These are phyloP conservation scores for Nicotiana attenuata DNA, from an alignment of 257 asterid genomes.

Conservation along the genomic window DNA sequence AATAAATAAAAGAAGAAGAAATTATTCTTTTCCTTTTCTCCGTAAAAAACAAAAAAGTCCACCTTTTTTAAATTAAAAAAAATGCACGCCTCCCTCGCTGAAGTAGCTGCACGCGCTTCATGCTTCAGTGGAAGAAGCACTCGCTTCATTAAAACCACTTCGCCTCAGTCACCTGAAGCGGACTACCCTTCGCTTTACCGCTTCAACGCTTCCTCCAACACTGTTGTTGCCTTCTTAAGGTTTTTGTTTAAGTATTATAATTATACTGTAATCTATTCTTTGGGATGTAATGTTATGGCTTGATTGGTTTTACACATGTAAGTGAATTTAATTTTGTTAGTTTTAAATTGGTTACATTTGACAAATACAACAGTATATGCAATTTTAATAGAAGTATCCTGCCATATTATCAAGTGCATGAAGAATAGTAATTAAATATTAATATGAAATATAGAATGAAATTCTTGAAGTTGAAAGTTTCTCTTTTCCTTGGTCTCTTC, in stretches of 20 bases:
- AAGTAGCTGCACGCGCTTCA: too few relatives aligned
- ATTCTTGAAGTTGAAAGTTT: not conserved
- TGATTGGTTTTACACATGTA: not conserved
- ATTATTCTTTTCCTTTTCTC: too few relatives aligned
- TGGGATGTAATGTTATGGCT: not conserved
- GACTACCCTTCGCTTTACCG: too few relatives aligned
- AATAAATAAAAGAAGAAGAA: too few relatives aligned
- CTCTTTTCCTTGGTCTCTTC: not conserved
- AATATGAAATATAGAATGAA: not conserved
- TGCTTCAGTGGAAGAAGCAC: too few relatives aligned
- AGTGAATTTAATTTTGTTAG: not conserved
- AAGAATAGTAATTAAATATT: too few relatives aligned
- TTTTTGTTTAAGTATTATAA: not conserved
- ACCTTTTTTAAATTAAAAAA: too few relatives aligned
- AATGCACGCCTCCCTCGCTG: too few relatives aligned
- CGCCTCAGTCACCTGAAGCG: too few relatives aligned
- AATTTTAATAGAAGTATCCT: not conserved
- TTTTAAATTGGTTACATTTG: not conserved
- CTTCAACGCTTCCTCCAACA: too few relatives aligned
- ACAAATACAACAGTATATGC: not conserved
- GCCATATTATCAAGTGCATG: not conserved
- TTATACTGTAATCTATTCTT: not conserved
- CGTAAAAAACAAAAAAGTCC: too few relatives aligned
- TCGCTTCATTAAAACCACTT: too few relatives aligned
- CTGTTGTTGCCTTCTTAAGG: not conserved